These are phyloP conservation scores for Microcyclosporella mali DNA, from an alignment of 2,329 filamentous ascomycete genomes.

Conservation along the genomic window DNA sequence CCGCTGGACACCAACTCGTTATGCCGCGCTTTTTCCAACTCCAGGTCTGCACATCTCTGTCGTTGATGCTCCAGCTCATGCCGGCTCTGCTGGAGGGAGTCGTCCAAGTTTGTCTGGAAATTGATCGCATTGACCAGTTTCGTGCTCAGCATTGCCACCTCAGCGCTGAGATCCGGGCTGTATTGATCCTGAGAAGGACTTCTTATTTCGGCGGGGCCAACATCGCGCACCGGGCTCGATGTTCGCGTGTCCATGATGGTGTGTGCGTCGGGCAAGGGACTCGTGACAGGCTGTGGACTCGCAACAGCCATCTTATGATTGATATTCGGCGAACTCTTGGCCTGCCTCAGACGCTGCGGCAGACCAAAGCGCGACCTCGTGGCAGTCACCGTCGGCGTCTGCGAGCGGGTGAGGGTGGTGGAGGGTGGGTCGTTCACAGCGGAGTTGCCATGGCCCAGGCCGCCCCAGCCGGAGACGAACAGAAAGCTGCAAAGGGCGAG, in stretches of 20 bases:
- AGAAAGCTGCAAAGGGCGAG: constrained; percentile 9
- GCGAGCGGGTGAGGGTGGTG: constrained; percentile 7
- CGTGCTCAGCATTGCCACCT: constrained; percentile 84
- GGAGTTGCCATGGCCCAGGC: constrained; percentile 4
- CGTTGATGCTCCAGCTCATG: constrained; percentile 73
- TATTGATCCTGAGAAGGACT: constrained; percentile 31
- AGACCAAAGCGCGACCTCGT: constrained; percentile 14
- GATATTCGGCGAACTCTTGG: constrained; percentile 20
- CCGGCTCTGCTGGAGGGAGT: constrained; percentile 73
- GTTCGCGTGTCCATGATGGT: constrained; percentile 39
- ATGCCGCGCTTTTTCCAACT: constrained; percentile 63
- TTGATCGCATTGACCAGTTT: constrained; percentile 98
- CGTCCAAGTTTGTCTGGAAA: constrained; percentile 85
- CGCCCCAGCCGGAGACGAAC: constrained; percentile 12
- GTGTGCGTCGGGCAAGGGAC: constrained; percentile 18
- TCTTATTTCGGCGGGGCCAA: constrained; percentile 30
- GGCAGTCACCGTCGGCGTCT: constrained; percentile 8
- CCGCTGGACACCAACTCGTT: constrained; percentile 65
- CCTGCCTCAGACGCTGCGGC: constrained; percentile 19
- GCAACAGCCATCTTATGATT: constrained; percentile 18
- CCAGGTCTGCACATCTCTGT: constrained; percentile 61
- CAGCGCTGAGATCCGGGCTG: constrained; percentile 59
- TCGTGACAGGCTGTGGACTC: constrained; percentile 7
- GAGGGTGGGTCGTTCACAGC: constrained; percentile 1
- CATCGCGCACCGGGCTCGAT: constrained; percentile 23